Percentiles rank a stretch among this genome's conserved stretches.
Evolutionary conservation across 495 filamentous ascomycete genomes (phyloP).

Genomic region (Stereocaulon alpinum): DNA sequence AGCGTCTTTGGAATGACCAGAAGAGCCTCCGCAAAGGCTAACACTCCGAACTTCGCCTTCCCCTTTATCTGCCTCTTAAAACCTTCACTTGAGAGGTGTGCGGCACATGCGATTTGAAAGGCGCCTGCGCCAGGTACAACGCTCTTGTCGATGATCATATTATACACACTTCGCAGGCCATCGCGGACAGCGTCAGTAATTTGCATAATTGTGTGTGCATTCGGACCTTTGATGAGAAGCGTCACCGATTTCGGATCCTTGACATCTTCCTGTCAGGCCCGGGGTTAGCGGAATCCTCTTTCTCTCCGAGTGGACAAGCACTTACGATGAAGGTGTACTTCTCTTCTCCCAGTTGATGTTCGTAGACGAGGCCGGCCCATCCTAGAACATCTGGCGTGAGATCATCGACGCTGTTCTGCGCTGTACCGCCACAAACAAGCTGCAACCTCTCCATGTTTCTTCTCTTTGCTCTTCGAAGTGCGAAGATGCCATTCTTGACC

Average conservation of each 20-base stretch:
- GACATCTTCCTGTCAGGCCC: conserved; percentile 60
- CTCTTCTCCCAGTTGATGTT: conserved; percentile 95
- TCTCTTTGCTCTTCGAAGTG: conserved; percentile 86
- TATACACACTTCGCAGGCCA: conserved; percentile 89
- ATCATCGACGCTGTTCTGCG: conserved; percentile 95
- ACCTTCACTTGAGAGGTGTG: conserved; percentile 72
- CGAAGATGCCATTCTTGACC: conserved; percentile 95
- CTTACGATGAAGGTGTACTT: conserved; percentile 87
- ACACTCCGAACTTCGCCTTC: conserved; percentile 91
- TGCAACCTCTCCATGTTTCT: conserved; percentile 98
- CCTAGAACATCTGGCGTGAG: conserved; percentile 79
- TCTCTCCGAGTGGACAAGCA: background rate
- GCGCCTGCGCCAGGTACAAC: conserved; percentile 93
- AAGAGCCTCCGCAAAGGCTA: conserved; percentile 88
- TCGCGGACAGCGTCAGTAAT: conserved; percentile 97
- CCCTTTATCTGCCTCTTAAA: conserved; percentile 87
- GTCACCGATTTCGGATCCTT: conserved; percentile 99
- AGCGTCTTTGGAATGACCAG: conserved; percentile 94
- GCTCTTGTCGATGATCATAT: conserved; percentile 93
- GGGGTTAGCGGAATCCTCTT: conserved; percentile 17
- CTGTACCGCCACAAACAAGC: conserved; percentile 79
- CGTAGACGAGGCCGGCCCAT: conserved; percentile 94
- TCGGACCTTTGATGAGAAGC: conserved; percentile 93
- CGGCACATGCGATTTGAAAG: conserved; percentile 89
- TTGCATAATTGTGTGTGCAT: conserved; percentile 90